Percentiles rank a stretch among this genome's conserved stretches.
Conservation (phyloP, 257 asterid genomes). For the Verbena officinalis region DNA sequence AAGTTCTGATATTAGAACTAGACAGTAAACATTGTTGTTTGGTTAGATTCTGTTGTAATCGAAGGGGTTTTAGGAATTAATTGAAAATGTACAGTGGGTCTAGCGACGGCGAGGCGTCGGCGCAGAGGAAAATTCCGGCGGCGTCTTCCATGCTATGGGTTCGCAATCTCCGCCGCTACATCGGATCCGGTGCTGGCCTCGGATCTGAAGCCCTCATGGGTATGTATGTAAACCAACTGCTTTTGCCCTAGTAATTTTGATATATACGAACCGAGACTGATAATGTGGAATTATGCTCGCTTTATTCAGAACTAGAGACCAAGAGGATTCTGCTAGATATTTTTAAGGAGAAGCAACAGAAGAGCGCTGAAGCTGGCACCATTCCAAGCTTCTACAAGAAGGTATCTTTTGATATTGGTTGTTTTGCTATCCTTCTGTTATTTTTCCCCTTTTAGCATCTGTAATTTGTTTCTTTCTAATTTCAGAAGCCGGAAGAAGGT, state of each 20-base stretch:
- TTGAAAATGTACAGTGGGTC: conserved; percentile 71
- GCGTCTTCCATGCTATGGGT: conserved; percentile 99
- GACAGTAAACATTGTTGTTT: conserved; percentile 13
- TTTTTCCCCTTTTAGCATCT: conserved; percentile 19
- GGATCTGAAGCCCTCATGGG: conserved; percentile 99
- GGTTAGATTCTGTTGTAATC: conserved; percentile 25
- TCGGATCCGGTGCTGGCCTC: conserved; percentile 98
- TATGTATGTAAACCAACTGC: conserved; percentile 33
- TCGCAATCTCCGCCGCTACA: conserved; percentile 94
- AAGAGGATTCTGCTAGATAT: conserved; percentile 90
- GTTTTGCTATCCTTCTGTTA: background rate
- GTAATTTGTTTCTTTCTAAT: conserved; percentile 22
- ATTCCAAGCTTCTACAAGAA: conserved; percentile 95
- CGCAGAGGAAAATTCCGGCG: conserved; percentile 78
- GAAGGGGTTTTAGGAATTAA: conserved; percentile 32
- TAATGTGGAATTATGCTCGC: conserved; percentile 26
- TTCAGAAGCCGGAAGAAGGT: conserved; percentile 98
- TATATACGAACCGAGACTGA: conserved; percentile 16
- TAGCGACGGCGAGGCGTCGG: conserved; percentile 77
- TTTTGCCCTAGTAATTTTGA: conserved; percentile 19
- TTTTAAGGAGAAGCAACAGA: conserved; percentile 93
- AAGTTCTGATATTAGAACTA: no score
- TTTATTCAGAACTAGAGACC: conserved; percentile 85
- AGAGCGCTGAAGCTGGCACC: conserved; percentile 88
- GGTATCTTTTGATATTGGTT: conserved; percentile 39